Conservation (phyloP, 2,329 filamentous ascomycete genomes). For the Stachybotrys elegans region DNA sequence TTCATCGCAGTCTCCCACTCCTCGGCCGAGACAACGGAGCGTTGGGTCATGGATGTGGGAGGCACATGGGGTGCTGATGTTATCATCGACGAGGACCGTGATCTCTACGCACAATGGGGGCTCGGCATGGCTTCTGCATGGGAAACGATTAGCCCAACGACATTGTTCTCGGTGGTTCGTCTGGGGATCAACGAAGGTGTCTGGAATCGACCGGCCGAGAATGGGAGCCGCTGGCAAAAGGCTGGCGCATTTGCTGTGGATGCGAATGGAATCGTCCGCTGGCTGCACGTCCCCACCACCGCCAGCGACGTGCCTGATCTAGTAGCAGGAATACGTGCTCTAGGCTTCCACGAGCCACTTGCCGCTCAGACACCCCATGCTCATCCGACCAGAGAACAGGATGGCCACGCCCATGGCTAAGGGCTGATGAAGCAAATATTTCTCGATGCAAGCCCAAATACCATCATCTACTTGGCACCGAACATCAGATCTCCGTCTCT, state of each 20-base stretch:
- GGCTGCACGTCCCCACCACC: slow-evolving; percentile 22
- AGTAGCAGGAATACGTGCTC: slow-evolving; percentile 18
- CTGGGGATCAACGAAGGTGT: slow-evolving; percentile 60
- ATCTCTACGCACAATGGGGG: slow-evolving; percentile 61
- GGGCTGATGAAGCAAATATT: too few species aligned
- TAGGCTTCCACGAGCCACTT: too few species aligned
- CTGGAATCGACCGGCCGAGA: slow-evolving; percentile 60
- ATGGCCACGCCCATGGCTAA: too few species aligned
- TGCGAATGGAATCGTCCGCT: slow-evolving; percentile 22
- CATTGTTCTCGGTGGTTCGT: slow-evolving; percentile 52
- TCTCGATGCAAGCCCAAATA: too few species aligned
- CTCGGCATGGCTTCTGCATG: slow-evolving; percentile 55
- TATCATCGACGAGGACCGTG: slow-evolving; percentile 54
- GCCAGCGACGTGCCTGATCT: slow-evolving; percentile 27
- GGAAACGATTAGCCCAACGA: slow-evolving; percentile 56
- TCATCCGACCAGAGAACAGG: too few species aligned
- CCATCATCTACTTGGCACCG: too few species aligned
- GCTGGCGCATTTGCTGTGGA: slow-evolving; percentile 55
- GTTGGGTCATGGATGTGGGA: slow-evolving; percentile 51
- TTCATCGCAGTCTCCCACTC: slow-evolving; percentile 62
- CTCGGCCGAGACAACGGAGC: slow-evolving; percentile 44
- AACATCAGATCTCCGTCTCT: too few species aligned
- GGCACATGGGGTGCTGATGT: slow-evolving; percentile 54
- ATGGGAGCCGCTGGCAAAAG: slow-evolving; percentile 64
- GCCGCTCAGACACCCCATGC: too few species aligned